A percentile compares a stretch with the other conserved stretches of the same genome.
phyloP scores from a whole-genome alignment of 1,139 yeast species.

The Yamadazyma pseudoaaseri region DNA sequence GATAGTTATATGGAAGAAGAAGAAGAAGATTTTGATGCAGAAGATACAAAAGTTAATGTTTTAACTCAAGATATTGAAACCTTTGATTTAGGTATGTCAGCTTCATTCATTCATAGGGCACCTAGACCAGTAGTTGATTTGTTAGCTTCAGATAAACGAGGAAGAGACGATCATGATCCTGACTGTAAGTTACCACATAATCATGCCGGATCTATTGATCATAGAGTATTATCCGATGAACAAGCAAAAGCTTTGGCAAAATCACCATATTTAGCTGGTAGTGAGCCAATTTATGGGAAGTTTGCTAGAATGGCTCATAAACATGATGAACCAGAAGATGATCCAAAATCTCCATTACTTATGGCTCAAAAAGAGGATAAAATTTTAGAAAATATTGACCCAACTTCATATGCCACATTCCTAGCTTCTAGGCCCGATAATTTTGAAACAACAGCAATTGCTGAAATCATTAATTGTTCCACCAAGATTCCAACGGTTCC shows the following conservation, averaged over 20 bases:
- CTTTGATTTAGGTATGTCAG: slow-evolving; percentile 46
- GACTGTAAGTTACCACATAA: slow-evolving; percentile 37
- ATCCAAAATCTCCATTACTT: slow-evolving; percentile 35
- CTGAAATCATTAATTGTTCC: slow-evolving; percentile 65
- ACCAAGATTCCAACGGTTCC: slow-evolving; percentile 61
- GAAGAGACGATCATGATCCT: slow-evolving; percentile 23
- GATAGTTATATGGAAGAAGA: slow-evolving; percentile 3
- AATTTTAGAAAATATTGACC: slow-evolving; percentile 49
- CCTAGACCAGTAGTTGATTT: slow-evolving; percentile 37
- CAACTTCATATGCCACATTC: slow-evolving; percentile 71
- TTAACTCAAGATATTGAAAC: slow-evolving; percentile 27
- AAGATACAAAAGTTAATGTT: slow-evolving; percentile 5
- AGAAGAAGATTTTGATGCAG: slow-evolving; percentile 8
- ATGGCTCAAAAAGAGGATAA: slow-evolving; percentile 46
- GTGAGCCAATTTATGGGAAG: slow-evolving; percentile 55
- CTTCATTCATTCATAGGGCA: slow-evolving; percentile 43
- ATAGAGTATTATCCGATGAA: slow-evolving; percentile 39
- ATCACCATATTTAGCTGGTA: slow-evolving; percentile 55
- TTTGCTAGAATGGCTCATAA: slow-evolving; percentile 47
- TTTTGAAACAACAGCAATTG: slow-evolving; percentile 82
- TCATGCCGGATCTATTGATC: slow-evolving; percentile 40
- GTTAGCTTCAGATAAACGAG: slow-evolving; percentile 19
- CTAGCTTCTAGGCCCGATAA: slow-evolving; percentile 84
- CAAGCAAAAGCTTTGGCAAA: slow-evolving; percentile 54
- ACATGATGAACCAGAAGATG: slow-evolving; percentile 16